These are phyloP conservation scores for Dioscorea dumetorum DNA, from an alignment of 106 monocot species.

Conservation along the genomic window DNA sequence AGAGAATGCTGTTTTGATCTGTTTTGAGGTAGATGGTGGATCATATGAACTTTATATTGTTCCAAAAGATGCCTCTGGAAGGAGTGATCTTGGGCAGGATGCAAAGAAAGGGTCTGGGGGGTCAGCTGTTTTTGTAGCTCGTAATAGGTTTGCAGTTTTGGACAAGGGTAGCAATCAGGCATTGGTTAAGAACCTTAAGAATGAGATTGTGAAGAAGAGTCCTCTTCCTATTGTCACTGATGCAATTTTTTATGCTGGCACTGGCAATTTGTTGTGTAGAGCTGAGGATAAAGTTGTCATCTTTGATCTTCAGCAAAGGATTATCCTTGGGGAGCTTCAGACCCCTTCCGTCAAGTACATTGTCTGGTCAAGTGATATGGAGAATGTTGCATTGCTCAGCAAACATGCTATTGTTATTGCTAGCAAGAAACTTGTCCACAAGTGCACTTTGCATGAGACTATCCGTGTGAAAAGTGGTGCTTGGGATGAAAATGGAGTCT, in stretches of 20 bases:
- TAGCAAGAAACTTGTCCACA: conserved; percentile 40
- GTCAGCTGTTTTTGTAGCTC: conserved; percentile 55
- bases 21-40: conserved; percentile 49
- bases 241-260: conserved; percentile 63
- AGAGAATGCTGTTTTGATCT: conserved; percentile 51
- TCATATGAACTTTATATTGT: conserved; percentile 52
- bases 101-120: conserved; percentile 40
- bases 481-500: conserved; percentile 62
- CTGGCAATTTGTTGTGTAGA: conserved; percentile 48
- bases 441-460: conserved; percentile 58
- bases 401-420: conserved; percentile 39
- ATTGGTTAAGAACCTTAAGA: conserved; percentile 55
- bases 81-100: conserved; percentile 39
- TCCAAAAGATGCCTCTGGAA: conserved; percentile 30
- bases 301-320: conserved; percentile 39
- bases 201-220: conserved; percentile 55
- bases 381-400: conserved; percentile 30
- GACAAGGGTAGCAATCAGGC: conserved; percentile 47
- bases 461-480: conserved; percentile 69
- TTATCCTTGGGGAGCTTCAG: conserved; percentile 29
- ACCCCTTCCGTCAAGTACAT: conserved; percentile 29
- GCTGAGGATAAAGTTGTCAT: conserved; percentile 46
- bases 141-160: conserved; percentile 61
- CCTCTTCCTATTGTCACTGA: conserved; percentile 42
- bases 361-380: conserved; percentile 42